phyloP scores from a whole-genome alignment of 768 basidiomycete species.

The Cystofilobasidium bisporidii region DNA sequence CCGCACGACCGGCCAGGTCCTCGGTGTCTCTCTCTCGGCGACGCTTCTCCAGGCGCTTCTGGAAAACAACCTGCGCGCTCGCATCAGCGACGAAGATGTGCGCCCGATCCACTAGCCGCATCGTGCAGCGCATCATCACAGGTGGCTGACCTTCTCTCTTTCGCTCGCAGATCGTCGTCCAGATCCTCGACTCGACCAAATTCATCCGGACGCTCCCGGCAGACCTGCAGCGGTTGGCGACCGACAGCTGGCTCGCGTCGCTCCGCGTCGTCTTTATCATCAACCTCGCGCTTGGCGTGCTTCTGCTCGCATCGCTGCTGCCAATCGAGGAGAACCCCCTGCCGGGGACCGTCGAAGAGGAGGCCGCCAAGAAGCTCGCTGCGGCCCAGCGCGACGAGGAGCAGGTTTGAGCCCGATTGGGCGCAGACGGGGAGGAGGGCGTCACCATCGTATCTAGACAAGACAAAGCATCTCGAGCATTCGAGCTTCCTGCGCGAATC shows the following conservation, averaged over 20 bases:
- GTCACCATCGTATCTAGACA: no score
- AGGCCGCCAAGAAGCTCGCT: neutral
- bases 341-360: slow-evolving; percentile 15
- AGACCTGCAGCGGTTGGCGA: slow-evolving; percentile 29
- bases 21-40: slow-evolving; percentile 82
- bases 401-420: neutral
- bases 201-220: slow-evolving; percentile 34
- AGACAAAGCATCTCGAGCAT: no score
- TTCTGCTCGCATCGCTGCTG: slow-evolving; percentile 8
- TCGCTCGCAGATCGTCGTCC: slow-evolving; percentile 33
- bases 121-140: no score
- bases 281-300: slow-evolving; percentile 29
- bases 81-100: slow-evolving; percentile 69
- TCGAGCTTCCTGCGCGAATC: no score
- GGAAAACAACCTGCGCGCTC: slow-evolving; percentile 54
- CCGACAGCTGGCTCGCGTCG: slow-evolving; percentile 31
- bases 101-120: no score
- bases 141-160: slow-evolving; percentile 6
- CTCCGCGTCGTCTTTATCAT: slow-evolving; percentile 35
- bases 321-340: slow-evolving; percentile 25
- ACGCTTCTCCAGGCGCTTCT: slow-evolving; percentile 75
- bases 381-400: neutral
- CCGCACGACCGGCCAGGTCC: slow-evolving; percentile 85
- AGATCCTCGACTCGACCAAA: slow-evolving; percentile 37
- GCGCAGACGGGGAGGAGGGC: neutral